Percentiles rank a stretch among this genome's conserved stretches.
Evolutionary conservation across 2,329 filamentous ascomycete genomes (phyloP).

Genomic region (Apiospora arundinis): DNA sequence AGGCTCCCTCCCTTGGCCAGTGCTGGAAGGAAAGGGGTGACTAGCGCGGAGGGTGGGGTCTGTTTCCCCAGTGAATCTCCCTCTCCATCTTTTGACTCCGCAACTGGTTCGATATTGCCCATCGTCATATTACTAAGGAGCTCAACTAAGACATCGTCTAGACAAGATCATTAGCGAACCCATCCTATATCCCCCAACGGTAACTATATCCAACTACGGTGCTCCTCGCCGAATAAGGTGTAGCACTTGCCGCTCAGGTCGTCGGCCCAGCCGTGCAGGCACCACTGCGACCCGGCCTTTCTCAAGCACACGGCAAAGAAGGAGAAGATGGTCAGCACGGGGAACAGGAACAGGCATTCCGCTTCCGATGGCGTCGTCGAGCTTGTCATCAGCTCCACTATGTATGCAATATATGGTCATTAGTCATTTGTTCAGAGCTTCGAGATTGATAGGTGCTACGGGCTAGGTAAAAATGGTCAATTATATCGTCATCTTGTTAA

Average conservation of each 20-base stretch:
- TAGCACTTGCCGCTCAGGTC: conserved; percentile 28
- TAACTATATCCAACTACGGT: conserved; percentile 30
- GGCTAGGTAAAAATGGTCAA: no score
- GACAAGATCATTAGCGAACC: background rate
- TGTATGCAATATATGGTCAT: background rate
- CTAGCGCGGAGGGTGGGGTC: no score
- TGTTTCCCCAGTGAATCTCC: no score
- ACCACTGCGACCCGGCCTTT: conserved; percentile 27
- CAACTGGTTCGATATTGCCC: no score
- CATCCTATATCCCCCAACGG: conserved; percentile 36
- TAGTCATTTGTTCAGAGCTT: background rate
- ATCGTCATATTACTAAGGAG: no score
- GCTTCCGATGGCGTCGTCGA: conserved; percentile 21
- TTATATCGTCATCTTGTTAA: no score
- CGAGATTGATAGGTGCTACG: background rate
- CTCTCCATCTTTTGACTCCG: no score
- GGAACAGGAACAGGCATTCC: conserved; percentile 28
- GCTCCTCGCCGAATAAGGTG: conserved; percentile 29
- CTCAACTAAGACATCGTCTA: no score
- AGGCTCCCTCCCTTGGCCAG: no score
- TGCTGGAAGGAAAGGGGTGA: no score
- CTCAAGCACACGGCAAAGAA: conserved; percentile 29
- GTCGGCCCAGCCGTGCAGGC: conserved; percentile 29
- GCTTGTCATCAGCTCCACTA: conserved; percentile 24
- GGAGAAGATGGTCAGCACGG: conserved; percentile 28